A percentile compares a stretch with the other conserved stretches of the same genome.
Conservation (phyloP, 1,284 basidiomycete genomes). For the Flammula alnicola region DNA sequence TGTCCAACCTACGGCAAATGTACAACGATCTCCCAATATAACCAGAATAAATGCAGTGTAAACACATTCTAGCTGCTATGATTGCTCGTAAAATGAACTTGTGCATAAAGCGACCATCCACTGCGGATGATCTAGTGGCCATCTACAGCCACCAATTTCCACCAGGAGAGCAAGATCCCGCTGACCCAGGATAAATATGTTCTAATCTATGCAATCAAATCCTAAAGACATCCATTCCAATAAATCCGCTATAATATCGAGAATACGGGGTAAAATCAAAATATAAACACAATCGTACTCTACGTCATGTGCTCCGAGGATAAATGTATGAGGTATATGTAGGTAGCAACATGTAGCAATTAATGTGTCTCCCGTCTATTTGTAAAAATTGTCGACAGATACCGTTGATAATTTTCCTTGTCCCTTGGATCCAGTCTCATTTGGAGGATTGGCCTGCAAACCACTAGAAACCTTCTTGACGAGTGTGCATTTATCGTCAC, state of each 20-base stretch:
- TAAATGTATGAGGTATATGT: too few relatives aligned
- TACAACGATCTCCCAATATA: neutral
- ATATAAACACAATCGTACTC: too few relatives aligned
- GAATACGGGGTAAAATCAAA: too few relatives aligned
- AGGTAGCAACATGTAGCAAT: too few relatives aligned
- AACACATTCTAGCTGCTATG: conserved; percentile 71
- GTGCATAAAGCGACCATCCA: conserved; percentile 53
- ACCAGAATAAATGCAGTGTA: conserved; percentile 64
- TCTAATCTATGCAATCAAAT: too few relatives aligned
- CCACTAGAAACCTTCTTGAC: conserved; percentile 8
- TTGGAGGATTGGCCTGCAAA: neutral
- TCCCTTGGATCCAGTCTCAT: neutral
- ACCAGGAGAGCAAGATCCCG: conserved; percentile 4
- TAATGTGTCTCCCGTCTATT: too few relatives aligned
- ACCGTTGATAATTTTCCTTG: conserved; percentile 4
- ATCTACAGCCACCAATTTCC: conserved; percentile 27
- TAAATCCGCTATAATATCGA: too few relatives aligned
- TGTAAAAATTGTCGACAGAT: conserved; percentile 6
- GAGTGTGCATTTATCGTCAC: conserved; percentile 38
- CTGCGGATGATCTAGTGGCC: conserved; percentile 47
- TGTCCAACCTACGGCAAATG: conserved; percentile 16
- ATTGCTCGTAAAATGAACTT: conserved; percentile 58
- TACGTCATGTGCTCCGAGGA: too few relatives aligned
- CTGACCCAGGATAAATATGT: neutral
- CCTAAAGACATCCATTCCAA: too few relatives aligned